Percentiles rank a stretch among this genome's conserved stretches.
These are phyloP conservation scores for Blastobotrys malaysiensis DNA, from an alignment of 1,139 yeast genomes.

Conservation along the genomic window DNA sequence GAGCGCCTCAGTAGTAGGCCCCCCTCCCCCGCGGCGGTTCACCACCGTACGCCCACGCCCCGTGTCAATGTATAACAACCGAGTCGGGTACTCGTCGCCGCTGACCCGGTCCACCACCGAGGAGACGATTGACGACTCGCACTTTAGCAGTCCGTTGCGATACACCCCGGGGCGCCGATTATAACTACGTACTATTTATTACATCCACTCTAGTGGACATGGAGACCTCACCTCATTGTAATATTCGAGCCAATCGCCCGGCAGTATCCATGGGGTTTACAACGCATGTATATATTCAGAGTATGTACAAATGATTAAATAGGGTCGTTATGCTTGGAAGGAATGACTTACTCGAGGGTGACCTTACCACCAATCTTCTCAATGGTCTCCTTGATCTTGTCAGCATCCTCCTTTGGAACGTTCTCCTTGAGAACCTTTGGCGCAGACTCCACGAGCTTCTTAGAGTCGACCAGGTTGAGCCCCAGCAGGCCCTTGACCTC, in stretches of 20 bases:
- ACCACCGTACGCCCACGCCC: not conserved
- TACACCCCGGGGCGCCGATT: not conserved
- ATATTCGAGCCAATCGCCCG: too few species aligned
- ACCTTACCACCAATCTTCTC: constrained; percentile 96
- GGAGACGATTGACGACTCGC: not conserved
- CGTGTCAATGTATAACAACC: not conserved
- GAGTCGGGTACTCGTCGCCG: not conserved
- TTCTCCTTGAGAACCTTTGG: constrained; percentile 89
- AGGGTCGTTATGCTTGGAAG: not conserved
- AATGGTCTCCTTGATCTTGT: constrained; percentile 83
- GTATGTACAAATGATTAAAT: constrained; percentile 4
- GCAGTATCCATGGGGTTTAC: too few species aligned
- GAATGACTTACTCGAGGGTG: constrained; percentile 57
- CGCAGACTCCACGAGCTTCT: constrained; percentile 96
- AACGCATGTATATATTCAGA: not conserved
- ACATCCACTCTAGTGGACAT: too few species aligned
- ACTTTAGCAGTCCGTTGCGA: not conserved
- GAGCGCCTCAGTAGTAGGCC: not conserved
- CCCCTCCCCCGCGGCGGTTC: constrained; percentile 4
- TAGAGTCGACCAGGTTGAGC: constrained; percentile 89
- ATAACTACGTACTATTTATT: not conserved
- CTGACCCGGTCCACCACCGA: not conserved
- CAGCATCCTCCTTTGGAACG: constrained; percentile 85
- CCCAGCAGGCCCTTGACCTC: constrained; percentile 92
- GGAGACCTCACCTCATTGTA: too few species aligned